Evolutionary conservation across 352 stramenopile genomes (phyloP).

Genomic region (Globisporangium spiculum): DNA sequence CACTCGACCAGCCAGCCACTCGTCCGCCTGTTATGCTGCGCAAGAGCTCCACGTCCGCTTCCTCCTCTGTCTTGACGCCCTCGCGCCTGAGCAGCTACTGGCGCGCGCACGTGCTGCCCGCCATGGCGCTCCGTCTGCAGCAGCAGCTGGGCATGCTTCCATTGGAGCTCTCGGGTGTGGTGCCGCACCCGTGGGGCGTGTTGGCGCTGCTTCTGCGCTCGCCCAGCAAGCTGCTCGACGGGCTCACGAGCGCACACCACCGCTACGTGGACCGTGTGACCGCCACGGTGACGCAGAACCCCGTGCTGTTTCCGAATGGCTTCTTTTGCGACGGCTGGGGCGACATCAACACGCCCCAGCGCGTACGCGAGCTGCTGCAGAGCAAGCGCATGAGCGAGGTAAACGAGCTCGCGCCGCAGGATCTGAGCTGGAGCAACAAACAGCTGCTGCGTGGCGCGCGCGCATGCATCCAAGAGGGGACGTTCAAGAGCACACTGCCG

Average conservation of each 20-base stretch:
- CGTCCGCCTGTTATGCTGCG: neutral
- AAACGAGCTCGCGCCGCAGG: conserved; percentile 24
- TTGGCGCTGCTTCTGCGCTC: conserved; percentile 51
- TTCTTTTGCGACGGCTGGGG: conserved; percentile 85
- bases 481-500: conserved; percentile 58
- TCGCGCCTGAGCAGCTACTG: conserved; percentile 9
- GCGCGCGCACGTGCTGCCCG: conserved; percentile 7
- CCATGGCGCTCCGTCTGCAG: neutral
- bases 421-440: conserved; percentile 32
- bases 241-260: conserved; percentile 59
- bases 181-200: conserved; percentile 58
- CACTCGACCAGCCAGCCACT: neutral
- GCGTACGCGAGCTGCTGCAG: conserved; percentile 53
- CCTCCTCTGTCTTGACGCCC: neutral
- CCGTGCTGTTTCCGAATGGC: conserved; percentile 68
- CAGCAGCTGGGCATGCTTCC: conserved; percentile 18
- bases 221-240: conserved; percentile 56
- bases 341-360: conserved; percentile 57
- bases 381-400: conserved; percentile 67
- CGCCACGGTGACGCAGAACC: conserved; percentile 71
- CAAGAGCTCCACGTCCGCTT: conserved; percentile 1
- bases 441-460: conserved; percentile 26
- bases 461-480: conserved; percentile 46
- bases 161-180: conserved; percentile 15
- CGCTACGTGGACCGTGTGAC: conserved; percentile 63